Conservation (phyloP, 2,329 filamentous ascomycete genomes). For the Hirsutella thompsonii region DNA sequence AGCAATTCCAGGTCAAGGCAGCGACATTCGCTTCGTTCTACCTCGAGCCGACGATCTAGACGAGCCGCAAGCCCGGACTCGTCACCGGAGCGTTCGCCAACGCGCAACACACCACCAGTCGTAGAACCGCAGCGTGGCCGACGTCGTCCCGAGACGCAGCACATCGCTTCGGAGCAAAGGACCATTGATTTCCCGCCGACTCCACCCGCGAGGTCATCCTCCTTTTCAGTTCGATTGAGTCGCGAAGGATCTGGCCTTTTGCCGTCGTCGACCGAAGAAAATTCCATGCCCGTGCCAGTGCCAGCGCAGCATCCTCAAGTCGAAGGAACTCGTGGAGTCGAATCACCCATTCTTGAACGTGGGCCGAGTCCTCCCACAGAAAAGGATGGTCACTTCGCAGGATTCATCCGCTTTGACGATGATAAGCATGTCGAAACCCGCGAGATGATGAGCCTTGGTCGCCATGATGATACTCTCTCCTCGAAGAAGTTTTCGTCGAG, state of each 20-base stretch:
- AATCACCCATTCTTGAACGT: not conserved
- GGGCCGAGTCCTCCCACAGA: not conserved
- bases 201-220: conserved; percentile 44
- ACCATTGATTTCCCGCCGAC: conserved; percentile 48
- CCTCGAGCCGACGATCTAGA: conserved; percentile 44
- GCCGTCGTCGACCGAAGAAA: not conserved
- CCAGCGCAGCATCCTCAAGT: conserved; percentile 4
- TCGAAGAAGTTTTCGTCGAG: conserved; percentile 39
- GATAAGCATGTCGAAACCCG: conserved; percentile 18
- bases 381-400: conserved; percentile 9
- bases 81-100: conserved; percentile 22
- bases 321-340: not conserved
- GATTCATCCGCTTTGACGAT: too few species aligned
- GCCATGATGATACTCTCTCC: conserved; percentile 39
- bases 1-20: conserved; percentile 34
- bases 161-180: conserved; percentile 36
- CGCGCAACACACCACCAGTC: not conserved
- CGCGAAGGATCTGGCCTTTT: conserved; percentile 34
- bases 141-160: conserved; percentile 30
- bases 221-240: conserved; percentile 49
- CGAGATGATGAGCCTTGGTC: conserved; percentile 29
- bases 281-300: too few species aligned
- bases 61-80: conserved; percentile 40
- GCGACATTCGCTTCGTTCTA: conserved; percentile 45
- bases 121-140: conserved; percentile 16